These are phyloP conservation scores for Claviceps cyperi DNA, from an alignment of 2,329 filamentous ascomycete genomes.

Conservation along the genomic window DNA sequence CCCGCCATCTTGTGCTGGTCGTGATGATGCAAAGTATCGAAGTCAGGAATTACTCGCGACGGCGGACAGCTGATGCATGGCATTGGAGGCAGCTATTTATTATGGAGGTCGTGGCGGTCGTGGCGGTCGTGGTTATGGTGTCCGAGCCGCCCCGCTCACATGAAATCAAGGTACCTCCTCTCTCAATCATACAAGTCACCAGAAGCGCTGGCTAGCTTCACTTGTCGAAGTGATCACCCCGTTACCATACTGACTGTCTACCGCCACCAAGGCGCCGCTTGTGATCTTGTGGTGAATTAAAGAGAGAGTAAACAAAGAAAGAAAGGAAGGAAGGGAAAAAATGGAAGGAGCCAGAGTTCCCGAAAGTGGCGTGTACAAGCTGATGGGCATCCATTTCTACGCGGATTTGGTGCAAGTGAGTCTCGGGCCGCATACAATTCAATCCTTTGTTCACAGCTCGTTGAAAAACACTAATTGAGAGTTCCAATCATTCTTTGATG, in stretches of 20 bases:
- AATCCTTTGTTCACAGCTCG: neutral
- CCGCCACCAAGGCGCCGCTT: too few relatives aligned
- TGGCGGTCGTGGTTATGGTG: neutral
- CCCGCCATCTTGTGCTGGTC: neutral
- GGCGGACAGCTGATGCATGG: neutral
- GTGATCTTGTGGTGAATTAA: too few relatives aligned
- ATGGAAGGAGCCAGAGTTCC: neutral
- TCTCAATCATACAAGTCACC: neutral
- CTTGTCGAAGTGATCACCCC: too few relatives aligned
- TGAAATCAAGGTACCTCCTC: too few relatives aligned
- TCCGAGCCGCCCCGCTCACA: neutral
- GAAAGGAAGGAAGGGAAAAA: neutral
- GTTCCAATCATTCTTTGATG: neutral
- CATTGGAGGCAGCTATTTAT: too few relatives aligned
- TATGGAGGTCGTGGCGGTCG: neutral
- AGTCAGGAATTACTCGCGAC: slow-evolving; percentile 1
- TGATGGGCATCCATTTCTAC: neutral
- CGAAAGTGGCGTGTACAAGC: neutral
- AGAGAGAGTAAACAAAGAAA: neutral
- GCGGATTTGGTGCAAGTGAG: neutral
- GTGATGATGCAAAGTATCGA: slow-evolving; percentile 1
- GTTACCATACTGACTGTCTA: too few relatives aligned
- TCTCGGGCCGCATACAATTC: neutral
- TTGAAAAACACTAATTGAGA: too few relatives aligned
- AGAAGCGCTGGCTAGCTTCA: too few relatives aligned